Conservation (phyloP, 768 basidiomycete genomes). For the Dendrothele bispora region DNA sequence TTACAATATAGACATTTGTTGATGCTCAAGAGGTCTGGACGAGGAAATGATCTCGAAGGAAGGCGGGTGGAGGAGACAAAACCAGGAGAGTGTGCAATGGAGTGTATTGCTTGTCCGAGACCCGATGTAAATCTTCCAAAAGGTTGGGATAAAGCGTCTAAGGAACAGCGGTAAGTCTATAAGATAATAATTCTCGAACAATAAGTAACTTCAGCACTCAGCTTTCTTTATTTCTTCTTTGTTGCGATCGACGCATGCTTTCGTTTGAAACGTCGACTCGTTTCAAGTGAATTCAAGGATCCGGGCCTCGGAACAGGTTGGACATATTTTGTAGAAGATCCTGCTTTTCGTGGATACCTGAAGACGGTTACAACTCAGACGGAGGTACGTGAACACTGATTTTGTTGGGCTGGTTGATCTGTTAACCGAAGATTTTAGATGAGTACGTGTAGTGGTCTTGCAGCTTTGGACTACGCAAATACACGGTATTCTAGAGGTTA, state of each 20-base stretch:
- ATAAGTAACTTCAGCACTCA: constrained; percentile 2
- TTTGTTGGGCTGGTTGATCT: background rate
- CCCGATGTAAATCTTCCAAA: constrained; percentile 15
- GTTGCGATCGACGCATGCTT: constrained; percentile 16
- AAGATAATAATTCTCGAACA: constrained; percentile 7
- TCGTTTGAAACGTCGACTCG: too few relatives aligned
- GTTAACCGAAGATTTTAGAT: background rate
- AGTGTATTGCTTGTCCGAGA: constrained; percentile 19
- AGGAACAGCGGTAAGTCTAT: constrained; percentile 7
- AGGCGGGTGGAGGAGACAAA: background rate
- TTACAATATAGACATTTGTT: constrained; percentile 11
- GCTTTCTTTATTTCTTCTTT: constrained; percentile 14
- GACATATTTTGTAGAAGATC: constrained; percentile 18
- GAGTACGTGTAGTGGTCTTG: background rate
- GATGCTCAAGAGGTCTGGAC: constrained; percentile 11
- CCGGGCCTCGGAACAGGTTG: constrained; percentile 16
- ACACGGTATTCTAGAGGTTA: constrained; percentile 1
- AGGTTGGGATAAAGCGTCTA: constrained; percentile 9
- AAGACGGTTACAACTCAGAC: constrained; percentile 4
- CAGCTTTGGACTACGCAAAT: constrained; percentile 7
- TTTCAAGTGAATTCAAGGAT: constrained; percentile 17
- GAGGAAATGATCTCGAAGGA: constrained; percentile 6
- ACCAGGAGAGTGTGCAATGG: constrained; percentile 12
- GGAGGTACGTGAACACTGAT: constrained; percentile 9
- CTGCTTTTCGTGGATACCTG: constrained; percentile 8